Base-by-base conservation (phyloP, 345 rosid species). In the Salix arbutifolia region DNA sequence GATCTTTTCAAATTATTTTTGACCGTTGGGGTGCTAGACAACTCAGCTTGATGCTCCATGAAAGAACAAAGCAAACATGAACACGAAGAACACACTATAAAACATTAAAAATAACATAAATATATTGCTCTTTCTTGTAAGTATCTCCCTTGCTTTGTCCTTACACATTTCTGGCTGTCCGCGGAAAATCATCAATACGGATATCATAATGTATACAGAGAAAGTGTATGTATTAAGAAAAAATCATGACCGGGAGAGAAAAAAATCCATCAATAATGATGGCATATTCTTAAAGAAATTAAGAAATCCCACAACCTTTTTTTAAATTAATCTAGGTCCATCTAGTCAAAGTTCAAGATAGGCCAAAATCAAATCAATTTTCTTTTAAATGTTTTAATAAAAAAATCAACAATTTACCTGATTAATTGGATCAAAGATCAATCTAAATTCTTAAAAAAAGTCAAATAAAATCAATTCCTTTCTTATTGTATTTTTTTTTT, bases 11-110 rank as follows among this genome's bases (percentile, higher is more conserved):
- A 79, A 77, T 67, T 26, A 78, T 76, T 58, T 74, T 74, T 68
- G 72, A 64, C 46, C 40, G 82, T 78, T 78, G 71, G 85, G 85
- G 76, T 75, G 84, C 82, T 73, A 79, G 73, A 85, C 89, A 85
- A 79, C 89, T 87, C 85, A 83, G 67, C 75, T 66, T 81, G 82
- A 67, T 67, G 46, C 72, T 30, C 71, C 46, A 74, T 70, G 56
- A 37, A 52, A 71, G 13, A 71, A 61, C 8, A 31, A 7, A 62
- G n/a, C 21, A 61, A 44, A n/a, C 5, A 42, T 28, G 16, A 40
- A 26, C 16, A 58, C 28, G 68, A 50, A 46, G 37, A n/a, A 16
- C 23, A 8, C 46, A 18, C 6, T 18, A 13, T 12, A n/a, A 12
- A 62, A n/a, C 26, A 38, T 6, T 33, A 16, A 46, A 42, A 38